These are phyloP conservation scores for Eremothecium cymbalariae DNA, from an alignment of 1,139 yeast genomes.

Conservation along the genomic window DNA sequence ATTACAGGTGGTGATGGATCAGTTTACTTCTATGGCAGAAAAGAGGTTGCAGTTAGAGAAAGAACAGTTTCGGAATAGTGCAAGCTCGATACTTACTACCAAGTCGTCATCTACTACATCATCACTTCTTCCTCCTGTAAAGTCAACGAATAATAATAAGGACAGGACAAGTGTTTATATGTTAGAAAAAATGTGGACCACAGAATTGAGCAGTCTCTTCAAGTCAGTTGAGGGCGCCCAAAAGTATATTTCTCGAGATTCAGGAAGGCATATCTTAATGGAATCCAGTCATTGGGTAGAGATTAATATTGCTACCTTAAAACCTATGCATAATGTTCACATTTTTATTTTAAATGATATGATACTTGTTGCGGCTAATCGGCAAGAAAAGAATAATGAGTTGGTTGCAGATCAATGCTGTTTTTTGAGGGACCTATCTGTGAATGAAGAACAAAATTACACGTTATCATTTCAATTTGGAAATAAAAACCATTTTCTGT, in stretches of 20 bases:
- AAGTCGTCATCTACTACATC: conserved; percentile 8
- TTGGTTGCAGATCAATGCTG: conserved; percentile 74
- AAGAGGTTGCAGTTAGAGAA: conserved; percentile 43
- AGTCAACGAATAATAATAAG: conserved; percentile 29
- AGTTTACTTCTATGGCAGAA: conserved; percentile 65
- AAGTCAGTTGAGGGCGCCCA: conserved; percentile 88
- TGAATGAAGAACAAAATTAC: conserved; percentile 31
- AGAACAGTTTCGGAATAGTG: conserved; percentile 10
- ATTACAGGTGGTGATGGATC: conserved; percentile 53
- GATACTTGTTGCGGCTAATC: conserved; percentile 63
- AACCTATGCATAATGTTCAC: conserved; percentile 69
- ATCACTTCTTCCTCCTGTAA: conserved; percentile 23
- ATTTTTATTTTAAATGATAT: conserved; percentile 72
- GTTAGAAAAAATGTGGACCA: conserved; percentile 74
- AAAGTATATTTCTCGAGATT: conserved; percentile 63
- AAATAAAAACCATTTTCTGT: conserved; percentile 17
- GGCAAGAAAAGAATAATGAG: conserved; percentile 36
- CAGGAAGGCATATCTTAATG: conserved; percentile 74
- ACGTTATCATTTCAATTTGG: conserved; percentile 27
- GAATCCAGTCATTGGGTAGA: conserved; percentile 87
- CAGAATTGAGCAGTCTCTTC: conserved; percentile 61
- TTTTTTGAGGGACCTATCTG: conserved; percentile 56
- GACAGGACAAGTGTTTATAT: conserved; percentile 67
- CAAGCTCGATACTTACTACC: conserved; percentile 9
- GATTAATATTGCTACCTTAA: conserved; percentile 79